Percentiles rank a stretch among this genome's conserved stretches.
Evolutionary conservation across 768 basidiomycete genomes (phyloP).

Genomic region (Boletus vermiculosoides): DNA sequence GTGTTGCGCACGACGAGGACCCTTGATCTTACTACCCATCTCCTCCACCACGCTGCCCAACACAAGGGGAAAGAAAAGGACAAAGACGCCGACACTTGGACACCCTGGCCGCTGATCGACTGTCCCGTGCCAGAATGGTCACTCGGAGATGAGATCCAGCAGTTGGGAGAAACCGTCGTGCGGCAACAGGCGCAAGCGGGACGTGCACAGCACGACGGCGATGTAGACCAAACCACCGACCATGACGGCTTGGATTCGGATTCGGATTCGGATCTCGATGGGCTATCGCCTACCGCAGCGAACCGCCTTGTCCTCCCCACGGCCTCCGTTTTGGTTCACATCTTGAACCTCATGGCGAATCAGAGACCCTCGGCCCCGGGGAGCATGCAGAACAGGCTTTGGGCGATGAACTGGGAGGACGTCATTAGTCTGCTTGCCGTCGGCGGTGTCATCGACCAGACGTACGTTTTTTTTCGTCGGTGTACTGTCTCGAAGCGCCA

Average conservation of each 20-base stretch:
- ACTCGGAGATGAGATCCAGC: constrained; percentile 64
- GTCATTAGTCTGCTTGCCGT: constrained; percentile 55
- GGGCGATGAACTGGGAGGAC: constrained; percentile 60
- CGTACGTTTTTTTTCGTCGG: constrained; percentile 17
- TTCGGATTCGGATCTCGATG: constrained; percentile 33
- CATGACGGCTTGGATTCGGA: constrained; percentile 26
- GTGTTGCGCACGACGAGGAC: constrained; percentile 56
- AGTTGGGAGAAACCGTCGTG: constrained; percentile 42
- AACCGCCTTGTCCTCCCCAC: constrained; percentile 43
- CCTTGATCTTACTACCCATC: constrained; percentile 57
- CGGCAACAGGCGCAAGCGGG: constrained; percentile 10
- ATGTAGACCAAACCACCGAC: constrained; percentile 10
- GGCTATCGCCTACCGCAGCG: constrained; percentile 27
- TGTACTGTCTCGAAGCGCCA: background rate
- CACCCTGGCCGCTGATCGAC: constrained; percentile 76
- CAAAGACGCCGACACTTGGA: constrained; percentile 53
- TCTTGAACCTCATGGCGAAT: constrained; percentile 53
- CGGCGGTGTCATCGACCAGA: constrained; percentile 34
- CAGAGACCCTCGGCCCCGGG: constrained; percentile 55
- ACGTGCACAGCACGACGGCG: constrained; percentile 10
- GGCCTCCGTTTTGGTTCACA: constrained; percentile 45
- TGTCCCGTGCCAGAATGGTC: constrained; percentile 67
- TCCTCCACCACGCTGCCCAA: constrained; percentile 32
- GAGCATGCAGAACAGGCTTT: constrained; percentile 64
- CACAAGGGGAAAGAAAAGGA: constrained; percentile 2